Conservation (phyloP, 1,139 yeast genomes). For the Suhomyces bolitotheri region DNA sequence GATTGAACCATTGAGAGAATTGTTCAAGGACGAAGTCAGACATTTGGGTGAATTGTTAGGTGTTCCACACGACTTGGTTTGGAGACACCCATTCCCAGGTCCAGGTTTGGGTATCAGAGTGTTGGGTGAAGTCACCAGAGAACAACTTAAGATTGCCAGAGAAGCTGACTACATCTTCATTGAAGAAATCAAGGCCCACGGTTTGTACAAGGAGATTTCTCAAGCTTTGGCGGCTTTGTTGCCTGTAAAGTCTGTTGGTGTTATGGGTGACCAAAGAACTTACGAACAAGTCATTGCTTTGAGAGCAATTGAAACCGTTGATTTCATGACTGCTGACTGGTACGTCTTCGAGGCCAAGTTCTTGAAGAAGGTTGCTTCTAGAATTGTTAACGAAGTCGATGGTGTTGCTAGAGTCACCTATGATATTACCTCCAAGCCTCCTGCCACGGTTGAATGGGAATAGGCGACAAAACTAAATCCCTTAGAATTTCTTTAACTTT, state of each 20-base stretch:
- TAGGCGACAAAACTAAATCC: slow-evolving; percentile 30
- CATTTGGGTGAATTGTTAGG: slow-evolving; percentile 92
- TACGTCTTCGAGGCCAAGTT: slow-evolving; percentile 88
- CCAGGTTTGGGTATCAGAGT: slow-evolving; percentile 99
- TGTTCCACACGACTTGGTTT: slow-evolving; percentile 93
- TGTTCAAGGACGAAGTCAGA: slow-evolving; percentile 98
- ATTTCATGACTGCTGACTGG: slow-evolving; percentile 99
- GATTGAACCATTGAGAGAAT: slow-evolving; percentile 97
- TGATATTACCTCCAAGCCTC: slow-evolving; percentile 98
- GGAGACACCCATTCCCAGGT: slow-evolving; percentile 99
- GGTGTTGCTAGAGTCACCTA: slow-evolving; percentile 99
- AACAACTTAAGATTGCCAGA: slow-evolving; percentile 93
- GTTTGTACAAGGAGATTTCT: slow-evolving; percentile 86
- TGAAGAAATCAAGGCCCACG: slow-evolving; percentile 91
- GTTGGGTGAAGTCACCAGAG: slow-evolving; percentile 91
- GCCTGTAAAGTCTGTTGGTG: slow-evolving; percentile 99
- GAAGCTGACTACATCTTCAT: slow-evolving; percentile 95
- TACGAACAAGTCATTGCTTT: slow-evolving; percentile 98
- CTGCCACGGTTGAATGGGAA: slow-evolving; percentile 99
- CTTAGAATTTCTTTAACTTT: slow-evolving; percentile 4
- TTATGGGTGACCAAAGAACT: slow-evolving; percentile 99
- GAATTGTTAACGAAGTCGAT: slow-evolving; percentile 97
- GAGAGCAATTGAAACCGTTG: slow-evolving; percentile 96
- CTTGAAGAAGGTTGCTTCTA: slow-evolving; percentile 88
- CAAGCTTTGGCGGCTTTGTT: slow-evolving; percentile 97